Percentiles rank a stretch among this genome's conserved stretches.
These are phyloP conservation scores for Tuber brumale DNA, from an alignment of 495 filamentous ascomycete genomes.

Conservation along the genomic window DNA sequence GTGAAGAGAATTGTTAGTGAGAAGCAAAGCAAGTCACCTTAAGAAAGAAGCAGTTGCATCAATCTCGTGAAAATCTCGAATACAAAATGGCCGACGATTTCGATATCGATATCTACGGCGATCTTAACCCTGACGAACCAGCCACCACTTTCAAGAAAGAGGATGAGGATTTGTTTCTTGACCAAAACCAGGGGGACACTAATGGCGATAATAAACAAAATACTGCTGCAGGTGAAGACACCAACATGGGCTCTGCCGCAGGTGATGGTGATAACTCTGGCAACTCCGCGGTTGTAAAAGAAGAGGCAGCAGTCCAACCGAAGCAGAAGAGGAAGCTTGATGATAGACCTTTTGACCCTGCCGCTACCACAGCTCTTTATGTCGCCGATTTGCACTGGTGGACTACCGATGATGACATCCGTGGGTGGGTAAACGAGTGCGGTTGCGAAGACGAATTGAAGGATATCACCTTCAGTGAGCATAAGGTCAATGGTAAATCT, in stretches of 20 bases:
- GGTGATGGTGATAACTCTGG: constrained; percentile 45
- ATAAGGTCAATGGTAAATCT: constrained; percentile 97
- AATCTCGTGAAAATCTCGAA: constrained; percentile 40
- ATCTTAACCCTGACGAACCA: constrained; percentile 52
- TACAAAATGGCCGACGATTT: constrained; percentile 81
- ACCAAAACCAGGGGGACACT: constrained; percentile 46
- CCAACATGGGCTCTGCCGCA: constrained; percentile 44
- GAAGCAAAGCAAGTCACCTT: constrained; percentile 41
- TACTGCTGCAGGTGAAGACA: constrained; percentile 42
- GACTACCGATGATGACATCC: constrained; percentile 90
- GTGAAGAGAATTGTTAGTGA: constrained; percentile 34
- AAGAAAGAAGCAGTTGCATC: constrained; percentile 38
- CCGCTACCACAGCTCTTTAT: constrained; percentile 73
- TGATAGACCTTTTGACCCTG: constrained; percentile 66
- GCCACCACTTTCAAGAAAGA: constrained; percentile 39
- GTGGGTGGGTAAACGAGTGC: constrained; percentile 74
- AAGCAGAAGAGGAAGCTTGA: constrained; percentile 53
- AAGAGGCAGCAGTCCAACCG: constrained; percentile 47
- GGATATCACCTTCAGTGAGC: constrained; percentile 92
- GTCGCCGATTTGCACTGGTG: constrained; percentile 92
- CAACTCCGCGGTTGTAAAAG: constrained; percentile 46
- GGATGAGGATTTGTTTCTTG: constrained; percentile 42
- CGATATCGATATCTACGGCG: constrained; percentile 97
- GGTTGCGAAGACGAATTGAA: constrained; percentile 75
- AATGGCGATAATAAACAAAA: constrained; percentile 48